Evolutionary conservation across 164 flowering plant species (phyloP).

Genomic region (Annona cherimola): DNA sequence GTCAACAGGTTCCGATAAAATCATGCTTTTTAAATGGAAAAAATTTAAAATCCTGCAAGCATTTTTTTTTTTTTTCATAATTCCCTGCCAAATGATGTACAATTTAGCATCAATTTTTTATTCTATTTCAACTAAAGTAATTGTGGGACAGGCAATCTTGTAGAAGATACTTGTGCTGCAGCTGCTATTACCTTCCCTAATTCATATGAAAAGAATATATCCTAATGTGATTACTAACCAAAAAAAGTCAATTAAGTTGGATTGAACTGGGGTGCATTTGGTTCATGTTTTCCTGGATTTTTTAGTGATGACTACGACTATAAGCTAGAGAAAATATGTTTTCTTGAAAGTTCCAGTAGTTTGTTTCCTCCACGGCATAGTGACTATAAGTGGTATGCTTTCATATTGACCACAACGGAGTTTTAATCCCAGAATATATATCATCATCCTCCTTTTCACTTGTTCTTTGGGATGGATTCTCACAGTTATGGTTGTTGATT

Average conservation of each 20-base stretch:
- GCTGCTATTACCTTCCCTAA: too few relatives aligned
- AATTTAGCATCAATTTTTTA: neutral
- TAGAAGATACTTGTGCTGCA: too few relatives aligned
- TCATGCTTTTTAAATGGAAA: neutral
- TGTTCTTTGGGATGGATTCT: constrained; percentile 1
- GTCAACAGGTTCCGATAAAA: neutral
- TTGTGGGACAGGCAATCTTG: too few relatives aligned
- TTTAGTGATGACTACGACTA: neutral
- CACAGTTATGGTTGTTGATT: constrained; percentile 6
- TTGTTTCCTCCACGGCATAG: neutral
- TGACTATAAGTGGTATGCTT: neutral
- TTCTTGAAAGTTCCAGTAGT: neutral
- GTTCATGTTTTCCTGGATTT: neutral
- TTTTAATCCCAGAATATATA: neutral
- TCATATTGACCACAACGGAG: neutral
- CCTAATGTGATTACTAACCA: neutral
- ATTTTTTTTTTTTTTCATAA: too few relatives aligned
- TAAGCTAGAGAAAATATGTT: neutral
- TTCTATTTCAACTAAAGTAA: too few relatives aligned
- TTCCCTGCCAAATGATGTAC: neutral
- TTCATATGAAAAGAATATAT: too few relatives aligned
- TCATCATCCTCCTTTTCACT: neutral
- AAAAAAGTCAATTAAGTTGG: neutral
- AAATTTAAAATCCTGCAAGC: neutral
- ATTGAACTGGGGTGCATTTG: neutral